Evolutionary conservation across 1,139 yeast genomes (phyloP), one percentile per base, ranked within the genome.

Genomic region (Trichomonascaceae sp.): DNA sequence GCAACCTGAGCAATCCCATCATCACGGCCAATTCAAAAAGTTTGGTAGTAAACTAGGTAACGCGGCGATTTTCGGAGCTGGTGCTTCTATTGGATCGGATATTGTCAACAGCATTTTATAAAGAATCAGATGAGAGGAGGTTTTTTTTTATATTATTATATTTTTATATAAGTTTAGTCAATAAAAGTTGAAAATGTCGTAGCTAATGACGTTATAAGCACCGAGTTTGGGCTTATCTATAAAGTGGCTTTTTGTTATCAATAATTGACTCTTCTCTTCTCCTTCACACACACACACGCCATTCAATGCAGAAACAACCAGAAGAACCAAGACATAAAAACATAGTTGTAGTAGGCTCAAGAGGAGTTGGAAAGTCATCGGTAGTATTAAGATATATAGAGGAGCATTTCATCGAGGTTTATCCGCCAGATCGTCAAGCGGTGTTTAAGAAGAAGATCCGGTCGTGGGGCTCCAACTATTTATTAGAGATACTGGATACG

Each of bases 21-120:
- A 64, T 41, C 62, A 66, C 36, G 73, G 73, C 7, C 77, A 74
- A 9, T 67, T 86, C 53, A 83, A 80, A 69, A 85, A 80, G 67
- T 82, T 88, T 63, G 97, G 97, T 18, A 77, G 87, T 55, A 85
- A 87, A 70, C 74, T 91, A 53, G 97, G 97, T 53, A 85, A 89
- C 63, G 97, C 97, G 6, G 95, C 95, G 30, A 82, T 91, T 57
- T 91, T 89, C 62, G 98, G 98, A 71, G 98, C 97, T 19, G 99
- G 99, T 76, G 96, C 98, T 45, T 86, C 97, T 1, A 77, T 91
- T 53, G 98, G 99, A 64, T 79, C 93, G 51, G 93, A 91, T 66
- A 61, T 93, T 54, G 89, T 93, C 59, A 85, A 91, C 72, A 82
- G 90, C 47, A 90, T 91, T 57, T 87, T 90, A 63, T 89, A 77